Percentiles rank a stretch among this genome's conserved stretches.
phyloP scores from a whole-genome alignment of 768 basidiomycete species.

The Agaricus blazei region DNA sequence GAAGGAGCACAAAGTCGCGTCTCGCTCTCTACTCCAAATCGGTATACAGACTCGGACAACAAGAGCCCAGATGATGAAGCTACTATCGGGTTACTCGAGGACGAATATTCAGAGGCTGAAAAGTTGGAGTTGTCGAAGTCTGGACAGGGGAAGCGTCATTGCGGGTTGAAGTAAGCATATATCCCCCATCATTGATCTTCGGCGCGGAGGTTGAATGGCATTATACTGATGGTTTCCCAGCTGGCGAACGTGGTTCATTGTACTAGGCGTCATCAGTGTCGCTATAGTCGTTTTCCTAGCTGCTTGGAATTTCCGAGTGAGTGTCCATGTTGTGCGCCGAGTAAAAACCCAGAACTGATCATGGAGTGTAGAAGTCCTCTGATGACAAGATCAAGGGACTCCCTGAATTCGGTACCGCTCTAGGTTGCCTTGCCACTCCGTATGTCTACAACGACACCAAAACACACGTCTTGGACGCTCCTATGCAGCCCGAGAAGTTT shows the following conservation, averaged over 20 bases:
- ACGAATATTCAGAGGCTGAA: conserved; percentile 27
- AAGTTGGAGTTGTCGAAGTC: conserved; percentile 20
- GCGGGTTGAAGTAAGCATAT: conserved; percentile 38
- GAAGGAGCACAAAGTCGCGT: conserved; percentile 37
- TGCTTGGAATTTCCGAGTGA: conserved; percentile 31
- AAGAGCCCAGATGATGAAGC: neutral
- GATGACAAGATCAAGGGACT: conserved; percentile 45
- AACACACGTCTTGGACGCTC: conserved; percentile 28
- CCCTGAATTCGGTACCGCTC: conserved; percentile 48
- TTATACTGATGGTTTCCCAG: too few species aligned
- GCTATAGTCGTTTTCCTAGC: neutral
- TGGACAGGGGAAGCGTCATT: conserved; percentile 23
- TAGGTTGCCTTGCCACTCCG: conserved; percentile 42
- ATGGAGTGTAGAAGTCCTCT: conserved; percentile 33
- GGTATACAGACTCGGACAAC: neutral
- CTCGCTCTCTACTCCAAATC: conserved; percentile 12
- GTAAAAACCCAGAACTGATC: neutral
- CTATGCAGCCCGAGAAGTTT: conserved; percentile 26
- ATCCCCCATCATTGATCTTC: too few species aligned
- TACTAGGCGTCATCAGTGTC: neutral
- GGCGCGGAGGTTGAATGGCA: too few species aligned
- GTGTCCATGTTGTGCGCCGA: too few species aligned
- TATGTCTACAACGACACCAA: conserved; percentile 39
- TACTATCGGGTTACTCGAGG: conserved; percentile 20
- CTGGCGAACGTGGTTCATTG: neutral